Percentiles rank a stretch among this genome's conserved stretches.
These are phyloP conservation scores for Clavariopsis aquatica DNA, from an alignment of 495 filamentous ascomycete genomes.

Conservation along the genomic window DNA sequence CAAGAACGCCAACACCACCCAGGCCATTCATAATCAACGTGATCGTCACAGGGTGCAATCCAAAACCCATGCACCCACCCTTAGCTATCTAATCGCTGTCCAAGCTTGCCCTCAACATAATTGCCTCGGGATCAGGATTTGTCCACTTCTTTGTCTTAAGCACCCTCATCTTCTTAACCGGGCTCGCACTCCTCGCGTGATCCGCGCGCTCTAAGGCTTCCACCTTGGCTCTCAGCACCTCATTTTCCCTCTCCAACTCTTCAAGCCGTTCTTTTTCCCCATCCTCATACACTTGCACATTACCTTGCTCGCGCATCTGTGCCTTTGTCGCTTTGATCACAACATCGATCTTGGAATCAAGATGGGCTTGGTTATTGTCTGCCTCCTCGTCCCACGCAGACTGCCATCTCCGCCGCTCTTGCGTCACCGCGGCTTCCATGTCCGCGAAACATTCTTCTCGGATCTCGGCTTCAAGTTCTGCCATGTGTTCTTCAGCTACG, in stretches of 20 bases:
- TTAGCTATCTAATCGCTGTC: conserved; percentile 12
- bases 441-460: conserved; percentile 88
- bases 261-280: conserved; percentile 27
- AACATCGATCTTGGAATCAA: conserved; percentile 88
- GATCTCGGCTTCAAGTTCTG: conserved; percentile 77
- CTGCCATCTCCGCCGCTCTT: conserved; percentile 76
- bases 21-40: no score
- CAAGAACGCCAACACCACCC: no score
- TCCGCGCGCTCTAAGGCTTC: conserved; percentile 41
- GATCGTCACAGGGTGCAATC: not conserved
- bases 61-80: not conserved
- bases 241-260: conserved; percentile 46
- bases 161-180: conserved; percentile 48
- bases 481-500: conserved; percentile 63
- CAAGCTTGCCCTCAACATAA: conserved; percentile 4
- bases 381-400: conserved; percentile 68
- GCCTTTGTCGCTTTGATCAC: conserved; percentile 56
- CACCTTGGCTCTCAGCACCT: conserved; percentile 39
- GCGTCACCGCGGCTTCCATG: conserved; percentile 74
- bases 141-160: conserved; percentile 48
- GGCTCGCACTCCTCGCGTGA: conserved; percentile 38
- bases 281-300: conserved; percentile 38
- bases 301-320: conserved; percentile 22
- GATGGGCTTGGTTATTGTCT: conserved; percentile 71
- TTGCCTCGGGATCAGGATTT: conserved; percentile 35